phyloP scores from a whole-genome alignment of 192 early-diverging fungal species.

The Coemansia sp. region DNA sequence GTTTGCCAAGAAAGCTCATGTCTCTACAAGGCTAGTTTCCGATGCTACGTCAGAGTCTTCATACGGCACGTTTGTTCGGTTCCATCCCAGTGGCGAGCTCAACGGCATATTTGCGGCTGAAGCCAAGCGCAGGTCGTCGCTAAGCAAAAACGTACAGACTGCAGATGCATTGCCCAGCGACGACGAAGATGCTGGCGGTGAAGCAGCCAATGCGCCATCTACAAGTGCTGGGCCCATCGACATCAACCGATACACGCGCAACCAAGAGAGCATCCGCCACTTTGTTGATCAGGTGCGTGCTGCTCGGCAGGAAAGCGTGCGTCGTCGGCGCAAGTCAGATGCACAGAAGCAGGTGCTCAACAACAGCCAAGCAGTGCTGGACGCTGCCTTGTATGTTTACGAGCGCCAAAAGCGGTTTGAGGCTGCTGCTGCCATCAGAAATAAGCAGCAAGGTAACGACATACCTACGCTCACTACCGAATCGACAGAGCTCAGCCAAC shows the following conservation, averaged over 20 bases:
- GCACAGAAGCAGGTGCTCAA: conserved; percentile 17
- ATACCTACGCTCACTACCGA: conserved; percentile 7
- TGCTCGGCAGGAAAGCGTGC: conserved; percentile 20
- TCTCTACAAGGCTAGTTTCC: conserved; percentile 36
- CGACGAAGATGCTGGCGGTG: background rate
- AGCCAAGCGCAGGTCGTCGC: background rate
- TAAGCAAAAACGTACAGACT: background rate
- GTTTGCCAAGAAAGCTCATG: conserved; percentile 28
- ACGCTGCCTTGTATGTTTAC: conserved; percentile 41
- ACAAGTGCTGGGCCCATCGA: background rate
- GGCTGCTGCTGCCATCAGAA: background rate
- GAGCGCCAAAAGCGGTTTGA: conserved; percentile 31
- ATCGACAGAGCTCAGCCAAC: background rate
- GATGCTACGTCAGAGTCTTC: conserved; percentile 39
- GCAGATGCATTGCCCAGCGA: background rate
- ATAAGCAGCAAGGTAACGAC: conserved; percentile 8
- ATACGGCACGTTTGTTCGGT: conserved; percentile 51
- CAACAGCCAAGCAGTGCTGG: conserved; percentile 40
- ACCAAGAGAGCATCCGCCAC: conserved; percentile 33
- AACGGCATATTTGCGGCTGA: conserved; percentile 27
- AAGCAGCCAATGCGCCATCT: no score
- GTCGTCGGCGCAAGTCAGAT: conserved; percentile 24
- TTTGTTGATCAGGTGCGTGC: conserved; percentile 44
- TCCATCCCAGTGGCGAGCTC: conserved; percentile 52
- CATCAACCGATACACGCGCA: conserved; percentile 23